Percentiles rank a stretch among this genome's conserved stretches.
Evolutionary conservation across 331 rosid genomes (phyloP).

Genomic region (Cucumis variabilis): DNA sequence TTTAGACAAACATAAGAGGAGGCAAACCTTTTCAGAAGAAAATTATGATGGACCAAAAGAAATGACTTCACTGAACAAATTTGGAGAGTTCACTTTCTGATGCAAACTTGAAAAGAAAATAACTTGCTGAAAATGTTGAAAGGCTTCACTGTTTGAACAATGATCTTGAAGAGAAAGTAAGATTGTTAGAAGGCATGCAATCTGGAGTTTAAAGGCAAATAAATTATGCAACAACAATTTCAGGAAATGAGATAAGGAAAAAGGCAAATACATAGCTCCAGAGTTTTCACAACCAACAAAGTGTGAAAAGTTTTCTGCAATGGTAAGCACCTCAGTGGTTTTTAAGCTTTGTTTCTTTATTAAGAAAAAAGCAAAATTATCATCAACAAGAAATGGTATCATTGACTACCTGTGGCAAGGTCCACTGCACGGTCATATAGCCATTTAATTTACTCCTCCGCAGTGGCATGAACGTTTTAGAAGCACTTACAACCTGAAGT

Average conservation of each 20-base stretch:
- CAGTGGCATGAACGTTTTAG: constrained; percentile 92
- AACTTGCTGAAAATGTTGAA: constrained; percentile 32
- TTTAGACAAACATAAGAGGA: no score
- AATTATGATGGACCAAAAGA: no score
- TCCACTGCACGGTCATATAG: constrained; percentile 79
- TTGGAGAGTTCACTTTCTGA: constrained; percentile 83
- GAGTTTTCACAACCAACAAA: no score
- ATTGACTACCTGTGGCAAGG: constrained; percentile 87
- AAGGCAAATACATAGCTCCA: no score
- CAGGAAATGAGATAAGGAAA: no score
- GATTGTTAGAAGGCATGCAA: constrained; percentile 18
- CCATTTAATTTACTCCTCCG: constrained; percentile 72
- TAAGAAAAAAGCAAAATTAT: background rate
- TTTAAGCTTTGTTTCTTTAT: constrained; percentile 25
- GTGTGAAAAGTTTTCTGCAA: constrained; percentile 90
- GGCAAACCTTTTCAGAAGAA: no score
- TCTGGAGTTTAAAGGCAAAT: no score
- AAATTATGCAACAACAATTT: no score
- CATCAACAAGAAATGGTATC: background rate
- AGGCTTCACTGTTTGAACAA: constrained; percentile 21
- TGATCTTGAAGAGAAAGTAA: constrained; percentile 32
- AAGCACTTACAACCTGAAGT: constrained; percentile 95
- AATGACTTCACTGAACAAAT: no score
- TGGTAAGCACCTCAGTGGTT: constrained; percentile 34
- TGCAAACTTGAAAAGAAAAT: constrained; percentile 44